Evolutionary conservation across 306 rosid genomes (phyloP).

Genomic region (Cyamopsis tetragonoloba): DNA sequence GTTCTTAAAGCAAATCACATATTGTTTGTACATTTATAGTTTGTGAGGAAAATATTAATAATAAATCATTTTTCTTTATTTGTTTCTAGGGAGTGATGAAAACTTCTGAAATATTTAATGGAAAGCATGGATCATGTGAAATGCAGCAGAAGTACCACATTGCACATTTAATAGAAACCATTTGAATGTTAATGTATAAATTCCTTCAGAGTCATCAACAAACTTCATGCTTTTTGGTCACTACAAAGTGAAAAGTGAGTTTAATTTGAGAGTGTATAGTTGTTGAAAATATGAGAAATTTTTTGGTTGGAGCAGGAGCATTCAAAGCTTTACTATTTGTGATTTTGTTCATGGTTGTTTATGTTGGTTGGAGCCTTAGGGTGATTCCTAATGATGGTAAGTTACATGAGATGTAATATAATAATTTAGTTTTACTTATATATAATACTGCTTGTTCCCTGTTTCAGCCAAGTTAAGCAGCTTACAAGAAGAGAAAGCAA

Average conservation of each 20-base stretch:
- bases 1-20: conserved; percentile 11
- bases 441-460: not conserved
- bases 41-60: not conserved
- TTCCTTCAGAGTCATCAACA: not conserved
- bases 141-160: conserved; percentile 41
- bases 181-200: conserved; percentile 17
- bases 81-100: conserved; percentile 36
- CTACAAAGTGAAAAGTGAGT: conserved; percentile 19
- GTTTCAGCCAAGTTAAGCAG: conserved; percentile 23
- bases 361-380: conserved; percentile 38
- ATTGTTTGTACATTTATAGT: conserved; percentile 29
- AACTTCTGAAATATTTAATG: conserved; percentile 63
- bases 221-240: not conserved
- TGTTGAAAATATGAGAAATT: conserved; percentile 43
- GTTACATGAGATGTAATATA: not conserved
- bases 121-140: conserved; percentile 83
- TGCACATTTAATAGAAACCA: conserved; percentile 51
- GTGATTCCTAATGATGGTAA: conserved; percentile 40
- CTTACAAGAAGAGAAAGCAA: conserved; percentile 29
- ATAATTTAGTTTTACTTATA: not conserved
- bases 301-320: conserved; percentile 37
- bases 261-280: not conserved
- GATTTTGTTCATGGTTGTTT: conserved; percentile 41
- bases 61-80: not conserved
- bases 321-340: conserved; percentile 34